Conservation (phyloP, 176 grass and related monocot species). For the Oropetium thomaeum region DNA sequence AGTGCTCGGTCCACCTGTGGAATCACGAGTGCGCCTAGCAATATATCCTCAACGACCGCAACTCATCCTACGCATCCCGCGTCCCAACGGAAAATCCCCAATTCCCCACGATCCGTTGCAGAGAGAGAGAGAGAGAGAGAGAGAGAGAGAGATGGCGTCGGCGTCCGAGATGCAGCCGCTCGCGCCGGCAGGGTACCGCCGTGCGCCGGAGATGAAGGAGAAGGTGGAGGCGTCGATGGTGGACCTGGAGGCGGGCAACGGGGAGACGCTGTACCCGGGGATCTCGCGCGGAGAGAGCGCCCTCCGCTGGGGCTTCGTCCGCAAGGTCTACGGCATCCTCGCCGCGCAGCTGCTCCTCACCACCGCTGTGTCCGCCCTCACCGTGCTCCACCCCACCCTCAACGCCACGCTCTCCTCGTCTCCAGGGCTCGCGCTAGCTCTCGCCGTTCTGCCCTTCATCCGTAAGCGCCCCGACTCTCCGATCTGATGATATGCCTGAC, state of each 20-base stretch:
- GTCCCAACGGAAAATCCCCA: conserved; percentile 30
- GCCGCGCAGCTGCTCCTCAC: conserved; percentile 92
- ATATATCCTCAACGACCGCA: not conserved
- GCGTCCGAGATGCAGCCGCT: conserved; percentile 60
- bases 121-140: not conserved
- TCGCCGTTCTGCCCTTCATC: conserved; percentile 75
- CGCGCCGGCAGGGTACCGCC: conserved; percentile 55
- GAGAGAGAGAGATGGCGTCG: conserved; percentile 29
- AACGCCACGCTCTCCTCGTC: conserved; percentile 62
- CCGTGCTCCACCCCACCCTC: conserved; percentile 75
- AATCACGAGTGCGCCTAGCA: conserved; percentile 21
- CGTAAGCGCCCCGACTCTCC: conserved; percentile 38
- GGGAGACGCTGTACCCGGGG: conserved; percentile 76
- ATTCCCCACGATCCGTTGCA: not conserved
- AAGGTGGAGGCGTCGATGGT: conserved; percentile 45
- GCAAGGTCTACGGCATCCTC: conserved; percentile 99
- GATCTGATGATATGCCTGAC: not conserved
- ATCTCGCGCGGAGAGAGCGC: conserved; percentile 83
- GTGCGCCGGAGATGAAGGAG: conserved; percentile 69
- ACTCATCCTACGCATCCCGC: not conserved
- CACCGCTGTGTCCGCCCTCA: conserved; percentile 70
- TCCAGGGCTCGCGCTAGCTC: conserved; percentile 53
- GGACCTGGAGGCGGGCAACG: conserved; percentile 78
- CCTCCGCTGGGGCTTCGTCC: conserved; percentile 96
- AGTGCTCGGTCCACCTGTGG: not conserved